Evolutionary conservation across 139 green algal genomes (phyloP), one percentile per base, ranked within the genome.

Genomic region (Micractinium sp.): DNA sequence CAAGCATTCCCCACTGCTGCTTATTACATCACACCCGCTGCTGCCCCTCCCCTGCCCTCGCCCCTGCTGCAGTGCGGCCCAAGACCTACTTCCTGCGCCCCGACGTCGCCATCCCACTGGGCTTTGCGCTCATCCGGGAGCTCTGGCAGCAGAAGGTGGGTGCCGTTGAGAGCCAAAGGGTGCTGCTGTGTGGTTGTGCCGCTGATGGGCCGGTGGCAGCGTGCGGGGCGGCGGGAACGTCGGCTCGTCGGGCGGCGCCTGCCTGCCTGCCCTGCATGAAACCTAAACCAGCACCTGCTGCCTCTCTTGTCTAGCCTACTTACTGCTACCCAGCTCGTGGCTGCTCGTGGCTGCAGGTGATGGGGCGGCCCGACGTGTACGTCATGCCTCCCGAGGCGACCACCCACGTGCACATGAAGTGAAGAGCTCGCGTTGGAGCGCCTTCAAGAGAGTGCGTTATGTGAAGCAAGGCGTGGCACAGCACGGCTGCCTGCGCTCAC

Each of bases 81-180:
- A 99, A 99, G 94, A 97, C 95, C 53, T 98, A 98, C 92, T 98
- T 99, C 93, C 93, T 99, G 83, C 92, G 94, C 33, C 96, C 96
- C n/a, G 92, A 98, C 76, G 94, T 98, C 5, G 96, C 94, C 13
- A 82, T 97, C 25, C 94, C 94, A 20, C 89, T 99, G 77, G 94
- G 93, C 82, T 94, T 97, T 87, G 96, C 96, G 33, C 90, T 98
- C 36, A 63, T 96, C n/a, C 91, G 96, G 27, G 96, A 99, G 94
- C 87, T 97, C 56, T 93, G 96, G 88, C 88, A 94, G 13, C 96
- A 99, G 90, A 96, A 98, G 86, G 88, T 98, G 29, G 2, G 66
- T 27, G 60, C 9, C n/a, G 47, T 53, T 74, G 69, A 2, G 31
- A 31, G 31, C 4, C 41, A 29, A 53, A 18, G 25, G 13, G 56